Evolutionary conservation across 2,329 filamentous ascomycete genomes (phyloP).

Genomic region (Rachicladosporium sp.): DNA sequence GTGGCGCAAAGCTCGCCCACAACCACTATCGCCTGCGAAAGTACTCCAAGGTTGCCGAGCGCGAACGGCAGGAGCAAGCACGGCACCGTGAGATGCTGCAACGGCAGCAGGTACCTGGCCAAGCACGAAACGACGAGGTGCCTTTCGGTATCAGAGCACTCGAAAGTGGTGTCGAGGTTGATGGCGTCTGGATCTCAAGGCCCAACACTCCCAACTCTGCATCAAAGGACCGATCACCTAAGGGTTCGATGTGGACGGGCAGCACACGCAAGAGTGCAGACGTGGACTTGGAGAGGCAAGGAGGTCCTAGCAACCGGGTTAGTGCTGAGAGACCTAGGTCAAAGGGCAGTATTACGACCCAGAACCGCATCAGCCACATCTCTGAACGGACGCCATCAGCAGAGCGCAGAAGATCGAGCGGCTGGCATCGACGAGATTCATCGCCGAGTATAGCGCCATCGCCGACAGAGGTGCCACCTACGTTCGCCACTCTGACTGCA

Average conservation of each 20-base stretch:
- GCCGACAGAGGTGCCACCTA: too few relatives aligned
- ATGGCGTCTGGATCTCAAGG: conserved; percentile 55
- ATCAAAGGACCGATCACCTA: too few relatives aligned
- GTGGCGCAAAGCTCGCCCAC: conserved; percentile 51
- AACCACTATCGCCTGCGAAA: conserved; percentile 30
- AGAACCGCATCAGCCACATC: too few relatives aligned
- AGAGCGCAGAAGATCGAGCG: too few relatives aligned
- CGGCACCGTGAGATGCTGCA: conserved; percentile 24
- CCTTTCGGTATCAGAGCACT: conserved; percentile 81
- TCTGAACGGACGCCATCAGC: too few relatives aligned
- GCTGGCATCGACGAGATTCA: too few relatives aligned
- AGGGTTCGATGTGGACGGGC: too few relatives aligned
- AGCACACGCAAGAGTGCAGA: background rate
- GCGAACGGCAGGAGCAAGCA: conserved; percentile 17
- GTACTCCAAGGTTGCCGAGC: conserved; percentile 23
- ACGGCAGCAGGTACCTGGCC: conserved; percentile 13
- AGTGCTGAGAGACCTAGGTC: background rate
- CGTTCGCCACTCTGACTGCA: background rate
- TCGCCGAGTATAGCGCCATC: too few relatives aligned
- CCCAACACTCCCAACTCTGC: conserved; percentile 27
- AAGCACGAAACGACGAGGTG: conserved; percentile 49
- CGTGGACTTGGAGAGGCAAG: background rate
- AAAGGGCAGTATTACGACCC: background rate
- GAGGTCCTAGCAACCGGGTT: background rate
- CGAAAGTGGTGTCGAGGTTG: conserved; percentile 68